These are phyloP conservation scores for Metarhizium humberi DNA, from an alignment of 2,329 filamentous ascomycete genomes.

Conservation along the genomic window DNA sequence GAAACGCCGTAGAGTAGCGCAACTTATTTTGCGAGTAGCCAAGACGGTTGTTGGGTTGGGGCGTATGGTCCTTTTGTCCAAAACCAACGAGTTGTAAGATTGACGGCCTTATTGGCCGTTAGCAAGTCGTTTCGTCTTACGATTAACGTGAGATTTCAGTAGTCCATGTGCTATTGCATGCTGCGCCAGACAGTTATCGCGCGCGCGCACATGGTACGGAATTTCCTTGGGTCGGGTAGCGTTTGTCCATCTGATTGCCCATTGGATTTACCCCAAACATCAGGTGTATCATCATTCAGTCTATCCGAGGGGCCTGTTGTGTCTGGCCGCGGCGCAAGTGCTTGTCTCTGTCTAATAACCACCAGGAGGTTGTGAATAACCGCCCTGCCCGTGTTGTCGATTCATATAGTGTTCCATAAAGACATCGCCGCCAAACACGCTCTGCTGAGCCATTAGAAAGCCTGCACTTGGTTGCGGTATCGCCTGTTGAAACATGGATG, in stretches of 20 bases:
- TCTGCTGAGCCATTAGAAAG: constrained; percentile 13
- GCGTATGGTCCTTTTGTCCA: no score
- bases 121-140: not conserved
- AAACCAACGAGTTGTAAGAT: not conserved
- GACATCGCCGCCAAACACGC: constrained; percentile 12
- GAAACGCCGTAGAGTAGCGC: not conserved
- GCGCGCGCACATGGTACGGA: not conserved
- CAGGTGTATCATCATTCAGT: not conserved
- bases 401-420: constrained; percentile 11
- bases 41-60: no score
- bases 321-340: not conserved
- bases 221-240: not conserved
- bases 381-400: constrained; percentile 6
- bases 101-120: not conserved
- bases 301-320: not conserved
- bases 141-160: not conserved
- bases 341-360: constrained; percentile 1
- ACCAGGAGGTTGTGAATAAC: constrained; percentile 10
- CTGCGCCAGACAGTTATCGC: not conserved
- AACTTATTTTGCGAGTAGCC: not conserved
- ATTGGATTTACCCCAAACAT: not conserved
- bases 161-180: not conserved
- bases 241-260: not conserved
- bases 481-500: constrained; percentile 13
- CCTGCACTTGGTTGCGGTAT: constrained; percentile 7